Conservation (phyloP, 2,329 filamentous ascomycete genomes). For the Colletotrichum godetiae region DNA sequence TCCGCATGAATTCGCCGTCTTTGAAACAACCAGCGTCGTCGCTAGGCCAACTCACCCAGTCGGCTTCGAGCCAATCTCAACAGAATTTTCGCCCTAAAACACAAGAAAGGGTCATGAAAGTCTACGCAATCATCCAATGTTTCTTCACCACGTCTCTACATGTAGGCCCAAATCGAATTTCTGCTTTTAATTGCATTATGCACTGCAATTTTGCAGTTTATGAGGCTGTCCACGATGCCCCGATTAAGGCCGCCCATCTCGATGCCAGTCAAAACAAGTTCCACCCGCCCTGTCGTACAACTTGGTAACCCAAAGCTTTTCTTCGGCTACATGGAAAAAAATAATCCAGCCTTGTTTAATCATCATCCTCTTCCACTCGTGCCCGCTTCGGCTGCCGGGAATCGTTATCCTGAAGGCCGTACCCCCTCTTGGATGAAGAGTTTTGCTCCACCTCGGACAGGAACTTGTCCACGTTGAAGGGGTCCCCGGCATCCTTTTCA, state of each 20-base stretch:
- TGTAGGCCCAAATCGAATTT: neutral
- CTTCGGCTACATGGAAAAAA: neutral
- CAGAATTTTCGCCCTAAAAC: slow-evolving; percentile 18
- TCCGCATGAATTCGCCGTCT: slow-evolving; percentile 22
- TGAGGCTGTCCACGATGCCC: neutral
- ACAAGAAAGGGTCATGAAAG: neutral
- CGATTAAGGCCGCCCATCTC: slow-evolving; percentile 1
- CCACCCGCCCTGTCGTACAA: neutral
- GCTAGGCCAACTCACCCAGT: slow-evolving; percentile 16
- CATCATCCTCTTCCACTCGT: slow-evolving; percentile 79
- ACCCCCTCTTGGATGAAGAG: slow-evolving; percentile 75
- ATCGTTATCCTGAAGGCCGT: slow-evolving; percentile 77
- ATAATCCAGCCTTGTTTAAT: slow-evolving; percentile 42
- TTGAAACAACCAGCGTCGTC: slow-evolving; percentile 30
- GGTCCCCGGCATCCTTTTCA: slow-evolving; percentile 85
- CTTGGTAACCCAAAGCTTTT: neutral
- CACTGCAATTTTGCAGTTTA: neutral
- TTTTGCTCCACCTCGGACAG: slow-evolving; percentile 81
- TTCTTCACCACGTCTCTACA: slow-evolving; percentile 6
- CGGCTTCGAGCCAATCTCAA: slow-evolving; percentile 7
- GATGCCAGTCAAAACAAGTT: neutral
- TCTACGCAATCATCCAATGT: slow-evolving; percentile 21
- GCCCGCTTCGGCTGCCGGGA: slow-evolving; percentile 76
- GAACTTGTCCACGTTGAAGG: slow-evolving; percentile 95
- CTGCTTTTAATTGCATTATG: slow-evolving; percentile 15